Evolutionary conservation across 73 alveolate genomes (phyloP).

Genomic region (Durusdinium trenchii): DNA sequence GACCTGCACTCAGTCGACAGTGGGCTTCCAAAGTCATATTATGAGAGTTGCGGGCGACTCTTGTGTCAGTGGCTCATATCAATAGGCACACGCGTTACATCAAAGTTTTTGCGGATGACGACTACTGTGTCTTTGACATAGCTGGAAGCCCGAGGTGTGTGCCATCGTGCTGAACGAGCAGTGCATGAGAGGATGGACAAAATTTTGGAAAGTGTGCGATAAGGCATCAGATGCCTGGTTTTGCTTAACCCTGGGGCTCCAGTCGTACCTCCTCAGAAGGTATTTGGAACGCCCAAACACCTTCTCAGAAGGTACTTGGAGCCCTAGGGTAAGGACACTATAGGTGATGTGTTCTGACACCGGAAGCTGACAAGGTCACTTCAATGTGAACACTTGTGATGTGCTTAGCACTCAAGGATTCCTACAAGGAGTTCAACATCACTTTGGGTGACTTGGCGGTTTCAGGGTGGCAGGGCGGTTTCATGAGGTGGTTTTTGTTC

Average conservation of each 20-base stretch:
- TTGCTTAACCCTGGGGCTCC: neutral
- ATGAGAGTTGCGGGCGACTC: too few species aligned
- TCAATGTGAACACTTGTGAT: neutral
- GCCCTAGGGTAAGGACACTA: neutral
- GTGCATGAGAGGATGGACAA: conserved; percentile 51
- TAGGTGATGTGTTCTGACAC: neutral
- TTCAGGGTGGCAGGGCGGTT: too few species aligned
- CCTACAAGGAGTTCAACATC: conserved; percentile 14
- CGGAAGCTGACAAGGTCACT: neutral
- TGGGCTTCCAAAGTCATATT: too few species aligned
- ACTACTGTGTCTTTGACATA: too few species aligned
- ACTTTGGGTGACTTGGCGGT: neutral
- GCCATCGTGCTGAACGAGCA: neutral
- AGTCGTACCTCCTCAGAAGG: neutral
- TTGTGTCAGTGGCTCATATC: too few species aligned
- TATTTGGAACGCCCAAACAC: neutral
- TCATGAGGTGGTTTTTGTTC: too few species aligned
- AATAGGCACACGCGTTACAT: too few species aligned
- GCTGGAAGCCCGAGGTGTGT: conserved; percentile 4
- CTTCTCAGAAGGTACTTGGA: neutral
- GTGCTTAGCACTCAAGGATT: neutral
- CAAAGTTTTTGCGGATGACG: too few species aligned
- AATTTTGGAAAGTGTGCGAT: neutral
- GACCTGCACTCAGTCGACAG: too few species aligned
- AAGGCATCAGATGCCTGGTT: neutral